Percentiles rank a stretch among this genome's conserved stretches.
Conservation (phyloP, 768 basidiomycete genomes). For the Tylopilus sp. region DNA sequence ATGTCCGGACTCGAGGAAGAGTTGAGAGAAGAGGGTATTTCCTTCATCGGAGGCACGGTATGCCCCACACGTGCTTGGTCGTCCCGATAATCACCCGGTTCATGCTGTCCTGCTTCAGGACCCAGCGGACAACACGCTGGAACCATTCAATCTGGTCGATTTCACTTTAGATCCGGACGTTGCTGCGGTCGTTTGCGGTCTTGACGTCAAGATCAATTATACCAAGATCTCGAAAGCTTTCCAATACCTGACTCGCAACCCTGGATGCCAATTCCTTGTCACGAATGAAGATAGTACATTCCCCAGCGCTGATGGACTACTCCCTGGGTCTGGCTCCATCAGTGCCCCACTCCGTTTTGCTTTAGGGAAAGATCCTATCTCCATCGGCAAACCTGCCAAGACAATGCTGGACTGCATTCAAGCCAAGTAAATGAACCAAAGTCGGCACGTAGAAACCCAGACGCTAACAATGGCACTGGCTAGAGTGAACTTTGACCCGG, state of each 20-base stretch:
- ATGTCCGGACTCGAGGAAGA: conserved; percentile 92
- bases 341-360: conserved; percentile 79
- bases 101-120: conserved; percentile 48
- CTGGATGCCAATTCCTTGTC: conserved; percentile 77
- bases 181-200: conserved; percentile 92
- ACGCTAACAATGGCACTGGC: conserved; percentile 8
- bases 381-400: conserved; percentile 87
- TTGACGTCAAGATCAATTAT: conserved; percentile 86
- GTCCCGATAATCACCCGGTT: neutral
- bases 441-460: neutral
- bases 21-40: conserved; percentile 80
- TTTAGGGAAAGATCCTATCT: conserved; percentile 64
- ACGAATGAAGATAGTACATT: conserved; percentile 95
- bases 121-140: conserved; percentile 76
- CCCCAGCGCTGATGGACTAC: conserved; percentile 65
- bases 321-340: conserved; percentile 85
- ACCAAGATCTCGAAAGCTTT: conserved; percentile 92
- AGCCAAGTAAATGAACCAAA: conserved; percentile 48
- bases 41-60: conserved; percentile 82
- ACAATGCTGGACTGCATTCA: conserved; percentile 94
- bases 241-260: conserved; percentile 80
- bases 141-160: conserved; percentile 59
- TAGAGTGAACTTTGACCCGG: conserved; percentile 85
- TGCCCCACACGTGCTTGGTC: conserved; percentile 22
- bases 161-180: conserved; percentile 77